Evolutionary conservation across 805 yeast species (phyloP), one percentile per base, ranked within the genome.

Genomic region (Lipomyces orientalis): DNA sequence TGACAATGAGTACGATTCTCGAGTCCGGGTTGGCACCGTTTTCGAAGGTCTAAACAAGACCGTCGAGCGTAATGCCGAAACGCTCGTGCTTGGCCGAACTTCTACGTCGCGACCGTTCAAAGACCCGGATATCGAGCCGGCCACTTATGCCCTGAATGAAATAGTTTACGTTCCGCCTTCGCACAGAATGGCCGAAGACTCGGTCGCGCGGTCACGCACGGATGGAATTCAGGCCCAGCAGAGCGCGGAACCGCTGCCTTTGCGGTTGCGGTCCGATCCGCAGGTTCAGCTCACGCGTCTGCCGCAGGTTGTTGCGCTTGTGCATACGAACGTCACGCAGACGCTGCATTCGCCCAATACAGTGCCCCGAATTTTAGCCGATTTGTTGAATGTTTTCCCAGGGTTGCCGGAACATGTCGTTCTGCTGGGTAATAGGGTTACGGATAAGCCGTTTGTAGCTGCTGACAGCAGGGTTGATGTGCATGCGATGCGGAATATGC

Each of bases 391-490:
- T n/a, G 72, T 82, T 9, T 84, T 84, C 71, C 78, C 81, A 2
- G 75, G 83, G 7, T 73, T 84, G 12, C 87, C 88, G 0, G 75
- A 80, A 12, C 74, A 80, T 12, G 81, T 84, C 65, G 75, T 85
- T 10, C 82, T 85, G 66, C 75, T 84, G 64, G 81, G 84, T 14
- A 75, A 80, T 5, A 73, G 83, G 61, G 79, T 83, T 4, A 75
- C 82, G 29, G 77, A 85, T 5, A 75, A 78, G 39, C 88, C 88
- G 1, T 75, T 71, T 58, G 79, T 84, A 6, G 76, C 78, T 0
- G 71, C 64, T 0, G 81, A 79, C n/a, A 84, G 83, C 49, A 75
- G 83, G 25, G 73, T 83, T 2, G 69, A 81, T 25, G 66, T 85
- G 34, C 82, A 79, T 3, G 72, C 81, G 33, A 80, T 82, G 66